A percentile compares a stretch with the other conserved stretches of the same genome.
These are phyloP conservation scores for Avena atlantica DNA, from an alignment of 176 grass and related monocot genomes.

Conservation along the genomic window DNA sequence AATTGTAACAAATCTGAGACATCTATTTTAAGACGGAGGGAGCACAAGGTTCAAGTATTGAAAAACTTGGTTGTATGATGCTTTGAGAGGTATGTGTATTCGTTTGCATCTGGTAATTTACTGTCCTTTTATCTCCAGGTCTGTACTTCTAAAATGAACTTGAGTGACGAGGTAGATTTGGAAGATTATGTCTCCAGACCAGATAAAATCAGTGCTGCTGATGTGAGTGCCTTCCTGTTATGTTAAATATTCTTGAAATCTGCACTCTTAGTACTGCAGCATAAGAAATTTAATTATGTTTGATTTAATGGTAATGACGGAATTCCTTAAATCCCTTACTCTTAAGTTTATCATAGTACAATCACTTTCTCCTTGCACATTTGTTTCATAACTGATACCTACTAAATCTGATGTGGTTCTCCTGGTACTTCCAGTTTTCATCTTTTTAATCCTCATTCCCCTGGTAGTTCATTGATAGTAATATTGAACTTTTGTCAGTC, in stretches of 20 bases:
- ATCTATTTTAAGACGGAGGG: too few relatives aligned
- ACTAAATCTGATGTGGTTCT: not conserved
- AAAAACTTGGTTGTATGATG: not conserved
- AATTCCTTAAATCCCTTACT: not conserved
- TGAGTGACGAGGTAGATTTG: slow-evolving; percentile 95
- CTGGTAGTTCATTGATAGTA: not conserved
- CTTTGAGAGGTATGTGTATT: not conserved
- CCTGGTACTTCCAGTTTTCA: not conserved
- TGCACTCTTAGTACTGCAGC: not conserved
- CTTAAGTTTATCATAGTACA: not conserved
- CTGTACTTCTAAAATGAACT: slow-evolving; percentile 97
- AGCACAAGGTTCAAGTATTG: not conserved
- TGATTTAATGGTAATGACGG: not conserved
- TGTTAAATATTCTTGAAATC: not conserved
- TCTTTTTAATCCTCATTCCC: not conserved
- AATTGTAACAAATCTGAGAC: too few relatives aligned
- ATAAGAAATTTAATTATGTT: not conserved
- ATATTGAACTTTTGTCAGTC: slow-evolving; percentile 2
- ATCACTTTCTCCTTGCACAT: not conserved
- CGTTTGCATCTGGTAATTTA: not conserved
- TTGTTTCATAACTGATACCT: not conserved
- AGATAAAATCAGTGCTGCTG: slow-evolving; percentile 98
- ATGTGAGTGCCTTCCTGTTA: slow-evolving; percentile 58
- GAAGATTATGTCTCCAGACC: slow-evolving; percentile 96
- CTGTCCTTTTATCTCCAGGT: slow-evolving; percentile 45